These are phyloP conservation scores for Phyllosticta citribraziliensis DNA, from an alignment of 2,329 filamentous ascomycete genomes.

Conservation along the genomic window DNA sequence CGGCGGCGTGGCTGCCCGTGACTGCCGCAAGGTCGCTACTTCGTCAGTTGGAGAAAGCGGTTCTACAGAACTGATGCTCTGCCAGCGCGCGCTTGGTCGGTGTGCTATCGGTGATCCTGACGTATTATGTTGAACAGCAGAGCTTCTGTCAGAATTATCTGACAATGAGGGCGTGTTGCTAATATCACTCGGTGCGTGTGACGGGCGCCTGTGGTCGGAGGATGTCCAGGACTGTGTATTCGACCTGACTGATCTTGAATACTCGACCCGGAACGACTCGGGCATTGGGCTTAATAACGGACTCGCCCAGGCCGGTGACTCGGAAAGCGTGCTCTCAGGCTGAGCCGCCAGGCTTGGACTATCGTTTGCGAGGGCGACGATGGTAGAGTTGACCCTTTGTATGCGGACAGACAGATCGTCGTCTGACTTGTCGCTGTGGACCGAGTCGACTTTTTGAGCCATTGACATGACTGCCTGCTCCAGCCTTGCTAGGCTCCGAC, in stretches of 20 bases:
- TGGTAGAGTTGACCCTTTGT: conserved; percentile 22
- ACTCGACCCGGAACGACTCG: conserved; percentile 3
- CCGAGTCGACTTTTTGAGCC: conserved; percentile 23
- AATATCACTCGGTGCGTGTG: not conserved
- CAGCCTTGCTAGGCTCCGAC: conserved; percentile 13
- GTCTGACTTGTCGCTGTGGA: conserved; percentile 16
- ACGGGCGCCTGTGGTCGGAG: not conserved
- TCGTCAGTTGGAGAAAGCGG: not conserved
- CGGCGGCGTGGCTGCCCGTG: not conserved
- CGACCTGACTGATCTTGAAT: not conserved
- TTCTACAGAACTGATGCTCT: not conserved
- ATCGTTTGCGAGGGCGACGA: conserved; percentile 17
- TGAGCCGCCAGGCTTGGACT: conserved; percentile 10
- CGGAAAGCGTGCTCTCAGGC: conserved; percentile 3
- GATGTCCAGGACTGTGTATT: not conserved
- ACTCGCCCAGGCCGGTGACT: conserved; percentile 1
- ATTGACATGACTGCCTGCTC: conserved; percentile 22
- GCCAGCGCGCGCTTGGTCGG: not conserved
- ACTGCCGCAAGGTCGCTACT: not conserved
- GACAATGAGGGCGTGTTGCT: conserved; percentile 3
- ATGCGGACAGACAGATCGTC: conserved; percentile 19
- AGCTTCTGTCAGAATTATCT: conserved; percentile 6
- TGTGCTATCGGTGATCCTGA: not conserved
- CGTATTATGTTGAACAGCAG: not conserved
- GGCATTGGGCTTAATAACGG: conserved; percentile 3